Percentiles rank a stretch among this genome's conserved stretches.
Evolutionary conservation across 805 yeast genomes (phyloP).

Genomic region (Sugiyamaella americana): DNA sequence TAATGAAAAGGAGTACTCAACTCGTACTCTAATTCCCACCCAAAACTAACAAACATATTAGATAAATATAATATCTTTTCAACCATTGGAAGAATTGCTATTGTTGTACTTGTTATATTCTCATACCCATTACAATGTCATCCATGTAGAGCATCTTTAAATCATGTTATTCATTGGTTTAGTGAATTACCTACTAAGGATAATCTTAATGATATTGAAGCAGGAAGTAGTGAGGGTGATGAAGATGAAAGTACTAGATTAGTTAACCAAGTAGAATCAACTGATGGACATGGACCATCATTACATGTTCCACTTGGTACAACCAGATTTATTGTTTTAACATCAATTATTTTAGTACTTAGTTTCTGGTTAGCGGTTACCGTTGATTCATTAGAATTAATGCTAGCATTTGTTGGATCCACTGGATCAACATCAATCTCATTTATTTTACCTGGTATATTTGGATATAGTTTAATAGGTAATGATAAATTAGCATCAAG

Average conservation of each 20-base stretch:
- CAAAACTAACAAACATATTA: background rate
- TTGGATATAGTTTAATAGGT: constrained; percentile 71
- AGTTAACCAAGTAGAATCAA: background rate
- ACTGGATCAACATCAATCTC: constrained; percentile 92
- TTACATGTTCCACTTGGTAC: constrained; percentile 15
- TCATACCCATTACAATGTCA: constrained; percentile 90
- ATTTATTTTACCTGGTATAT: constrained; percentile 82
- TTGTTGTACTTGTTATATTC: constrained; percentile 70
- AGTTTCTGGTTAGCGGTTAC: constrained; percentile 62
- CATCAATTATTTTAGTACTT: constrained; percentile 40
- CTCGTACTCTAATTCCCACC: no score
- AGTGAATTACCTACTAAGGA: constrained; percentile 26
- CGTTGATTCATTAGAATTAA: constrained; percentile 70
- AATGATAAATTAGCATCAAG: constrained; percentile 17
- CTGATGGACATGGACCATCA: constrained; percentile 3
- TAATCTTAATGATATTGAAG: constrained; percentile 4
- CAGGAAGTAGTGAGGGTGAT: constrained; percentile 24
- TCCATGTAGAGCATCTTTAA: constrained; percentile 78
- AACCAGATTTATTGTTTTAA: constrained; percentile 35
- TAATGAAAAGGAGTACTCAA: background rate
- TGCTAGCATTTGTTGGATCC: constrained; percentile 83
- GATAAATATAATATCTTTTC: constrained; percentile 61
- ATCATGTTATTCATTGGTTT: constrained; percentile 54
- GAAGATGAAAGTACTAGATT: constrained; percentile 4
- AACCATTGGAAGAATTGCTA: constrained; percentile 73